These are phyloP conservation scores for Rhodosporidiobolus sp. DNA, from an alignment of 768 basidiomycete species.

Conservation along the genomic window DNA sequence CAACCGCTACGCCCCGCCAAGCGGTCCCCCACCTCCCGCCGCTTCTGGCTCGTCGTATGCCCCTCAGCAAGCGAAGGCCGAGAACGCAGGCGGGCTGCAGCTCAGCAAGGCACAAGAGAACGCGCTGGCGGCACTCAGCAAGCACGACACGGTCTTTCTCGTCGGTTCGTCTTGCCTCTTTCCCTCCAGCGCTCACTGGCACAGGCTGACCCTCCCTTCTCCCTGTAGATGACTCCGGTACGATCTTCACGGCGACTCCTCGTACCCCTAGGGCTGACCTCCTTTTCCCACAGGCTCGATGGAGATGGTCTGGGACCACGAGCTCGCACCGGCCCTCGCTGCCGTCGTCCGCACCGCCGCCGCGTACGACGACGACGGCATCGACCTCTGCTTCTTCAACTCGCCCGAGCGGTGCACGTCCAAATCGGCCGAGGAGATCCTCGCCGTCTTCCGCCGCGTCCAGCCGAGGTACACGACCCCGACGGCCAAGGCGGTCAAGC, in stretches of 20 bases:
- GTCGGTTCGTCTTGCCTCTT: too few relatives aligned
- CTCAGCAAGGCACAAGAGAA: not conserved
- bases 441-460: slow-evolving; percentile 35
- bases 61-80: not conserved
- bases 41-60: not conserved
- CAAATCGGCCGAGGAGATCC: slow-evolving; percentile 18
- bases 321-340: not conserved
- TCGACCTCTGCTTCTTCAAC: slow-evolving; percentile 40
- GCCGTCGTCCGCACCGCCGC: not conserved
- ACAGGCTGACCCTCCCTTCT: too few relatives aligned
- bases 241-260: too few relatives aligned
- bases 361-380: slow-evolving; percentile 9
- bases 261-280: too few relatives aligned
- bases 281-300: too few relatives aligned
- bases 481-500: slow-evolving; percentile 24
- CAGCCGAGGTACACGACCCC: slow-evolving; percentile 36
- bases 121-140: not conserved
- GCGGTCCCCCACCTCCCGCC: not conserved
- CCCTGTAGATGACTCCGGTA: slow-evolving; percentile 1
- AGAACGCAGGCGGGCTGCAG: not conserved
- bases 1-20: not conserved
- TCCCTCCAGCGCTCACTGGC: too few relatives aligned
- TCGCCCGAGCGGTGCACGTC: slow-evolving; percentile 1
- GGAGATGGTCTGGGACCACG: not conserved
- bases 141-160: slow-evolving; percentile 3